A percentile compares a stretch with the other conserved stretches of the same genome.
These are phyloP conservation scores for Gloeostereum incarnatum DNA, from an alignment of 768 basidiomycete species.

Conservation along the genomic window DNA sequence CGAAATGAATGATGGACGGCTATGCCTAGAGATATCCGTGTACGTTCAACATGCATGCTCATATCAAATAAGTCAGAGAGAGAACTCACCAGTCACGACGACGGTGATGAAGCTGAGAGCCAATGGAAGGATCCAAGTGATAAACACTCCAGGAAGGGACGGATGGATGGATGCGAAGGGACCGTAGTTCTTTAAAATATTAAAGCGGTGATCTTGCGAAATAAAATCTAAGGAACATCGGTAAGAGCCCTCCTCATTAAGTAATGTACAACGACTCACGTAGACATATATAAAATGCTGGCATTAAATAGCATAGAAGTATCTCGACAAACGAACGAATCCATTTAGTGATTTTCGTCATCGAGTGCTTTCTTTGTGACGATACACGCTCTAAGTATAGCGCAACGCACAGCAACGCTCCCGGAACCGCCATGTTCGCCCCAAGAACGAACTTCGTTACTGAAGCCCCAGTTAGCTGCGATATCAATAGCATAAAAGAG, in stretches of 20 bases:
- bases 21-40: no score
- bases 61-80: not conserved
- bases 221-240: slow-evolving; percentile 34
- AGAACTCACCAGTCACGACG: slow-evolving; percentile 29
- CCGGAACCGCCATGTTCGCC: slow-evolving; percentile 46
- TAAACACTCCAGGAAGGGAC: slow-evolving; percentile 27
- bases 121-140: slow-evolving; percentile 39
- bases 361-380: slow-evolving; percentile 28
- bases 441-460: slow-evolving; percentile 49
- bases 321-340: slow-evolving; percentile 35
- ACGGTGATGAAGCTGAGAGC: slow-evolving; percentile 30
- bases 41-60: no score
- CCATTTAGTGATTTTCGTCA: slow-evolving; percentile 22
- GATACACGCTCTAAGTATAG: slow-evolving; percentile 44
- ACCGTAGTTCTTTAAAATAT: slow-evolving; percentile 48
- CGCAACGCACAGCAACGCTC: slow-evolving; percentile 47
- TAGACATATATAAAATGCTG: slow-evolving; percentile 46
- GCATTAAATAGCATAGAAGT: slow-evolving; percentile 42
- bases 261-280: slow-evolving; percentile 29
- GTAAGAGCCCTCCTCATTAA: not conserved
- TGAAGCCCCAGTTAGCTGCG: slow-evolving; percentile 14
- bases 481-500: not conserved
- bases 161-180: slow-evolving; percentile 39
- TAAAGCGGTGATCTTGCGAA: slow-evolving; percentile 54
- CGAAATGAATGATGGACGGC: slow-evolving; percentile 1